A percentile compares a stretch with the other conserved stretches of the same genome.
Evolutionary conservation across 2,329 filamentous ascomycete species (phyloP).

Genomic region (Nothopassalora personata): DNA sequence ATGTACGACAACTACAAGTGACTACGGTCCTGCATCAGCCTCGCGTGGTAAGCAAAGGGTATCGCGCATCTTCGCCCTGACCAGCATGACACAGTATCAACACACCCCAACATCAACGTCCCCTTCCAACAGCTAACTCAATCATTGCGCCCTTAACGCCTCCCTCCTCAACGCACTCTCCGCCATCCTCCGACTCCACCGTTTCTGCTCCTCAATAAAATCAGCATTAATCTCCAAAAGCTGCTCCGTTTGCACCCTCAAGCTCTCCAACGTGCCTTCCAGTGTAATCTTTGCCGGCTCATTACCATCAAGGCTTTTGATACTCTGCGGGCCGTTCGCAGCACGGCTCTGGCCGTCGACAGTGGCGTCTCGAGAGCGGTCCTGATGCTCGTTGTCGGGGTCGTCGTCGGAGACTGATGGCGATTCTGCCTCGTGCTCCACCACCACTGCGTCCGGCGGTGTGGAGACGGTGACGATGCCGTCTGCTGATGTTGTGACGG

Average conservation of each 20-base stretch:
- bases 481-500: not conserved
- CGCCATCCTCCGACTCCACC: constrained; percentile 16
- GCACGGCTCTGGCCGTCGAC: not conserved
- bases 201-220: constrained; percentile 28
- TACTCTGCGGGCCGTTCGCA: not conserved
- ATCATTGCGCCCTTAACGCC: not conserved
- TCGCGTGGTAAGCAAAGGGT: no score
- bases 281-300: constrained; percentile 19
- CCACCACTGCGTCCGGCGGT: not conserved
- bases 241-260: constrained; percentile 31
- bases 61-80: not conserved
- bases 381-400: not conserved
- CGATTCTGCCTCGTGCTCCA: not conserved
- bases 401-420: not conserved
- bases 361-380: not conserved
- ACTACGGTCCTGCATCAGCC: no score
- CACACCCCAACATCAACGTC: not conserved
- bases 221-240: constrained; percentile 33
- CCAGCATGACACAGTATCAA: not conserved
- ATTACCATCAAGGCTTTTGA: not conserved
- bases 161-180: not conserved
- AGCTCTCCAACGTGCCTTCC: constrained; percentile 31
- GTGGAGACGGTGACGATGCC: not conserved
- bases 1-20: no score
- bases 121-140: not conserved